Percentiles rank a stretch among this genome's conserved stretches.
Conservation (phyloP, 2,329 filamentous ascomycete genomes). For the Polytolypa hystricis region DNA sequence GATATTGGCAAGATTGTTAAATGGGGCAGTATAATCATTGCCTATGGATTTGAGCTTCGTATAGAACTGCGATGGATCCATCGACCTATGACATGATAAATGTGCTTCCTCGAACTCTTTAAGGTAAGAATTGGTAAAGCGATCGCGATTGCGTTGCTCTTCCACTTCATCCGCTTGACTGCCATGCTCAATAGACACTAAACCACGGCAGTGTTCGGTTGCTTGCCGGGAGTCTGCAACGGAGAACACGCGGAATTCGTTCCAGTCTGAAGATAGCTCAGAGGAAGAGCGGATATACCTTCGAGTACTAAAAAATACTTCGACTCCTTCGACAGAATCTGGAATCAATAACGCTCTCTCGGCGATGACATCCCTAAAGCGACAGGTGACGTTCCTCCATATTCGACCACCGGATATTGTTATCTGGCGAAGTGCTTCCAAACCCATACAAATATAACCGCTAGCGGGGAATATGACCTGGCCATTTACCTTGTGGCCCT, state of each 20-base stretch:
- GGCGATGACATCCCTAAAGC: constrained; percentile 16
- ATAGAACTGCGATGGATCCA: constrained; percentile 18
- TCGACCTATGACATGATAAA: constrained; percentile 13
- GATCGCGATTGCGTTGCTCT: constrained; percentile 14
- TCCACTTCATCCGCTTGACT: constrained; percentile 12
- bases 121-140: constrained; percentile 12
- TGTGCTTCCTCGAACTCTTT: constrained; percentile 9
- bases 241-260: constrained; percentile 22
- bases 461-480: too few species aligned
- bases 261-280: constrained; percentile 15
- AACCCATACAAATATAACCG: too few species aligned
- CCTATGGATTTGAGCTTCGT: constrained; percentile 19
- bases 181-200: constrained; percentile 18
- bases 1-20: constrained; percentile 20
- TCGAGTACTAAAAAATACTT: constrained; percentile 18
- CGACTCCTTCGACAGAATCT: constrained; percentile 21
- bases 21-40: constrained; percentile 21
- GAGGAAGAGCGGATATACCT: constrained; percentile 15
- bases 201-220: constrained; percentile 26
- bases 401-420: too few species aligned
- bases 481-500: constrained; percentile 16
- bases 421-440: too few species aligned
- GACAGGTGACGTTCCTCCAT: too few species aligned
- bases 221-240: constrained; percentile 20
- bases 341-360: constrained; percentile 21